Evolutionary conservation across 805 yeast species (phyloP), one percentile per base, ranked within the genome.

Genomic region (Sugiyamaella boreocaroliniensis): DNA sequence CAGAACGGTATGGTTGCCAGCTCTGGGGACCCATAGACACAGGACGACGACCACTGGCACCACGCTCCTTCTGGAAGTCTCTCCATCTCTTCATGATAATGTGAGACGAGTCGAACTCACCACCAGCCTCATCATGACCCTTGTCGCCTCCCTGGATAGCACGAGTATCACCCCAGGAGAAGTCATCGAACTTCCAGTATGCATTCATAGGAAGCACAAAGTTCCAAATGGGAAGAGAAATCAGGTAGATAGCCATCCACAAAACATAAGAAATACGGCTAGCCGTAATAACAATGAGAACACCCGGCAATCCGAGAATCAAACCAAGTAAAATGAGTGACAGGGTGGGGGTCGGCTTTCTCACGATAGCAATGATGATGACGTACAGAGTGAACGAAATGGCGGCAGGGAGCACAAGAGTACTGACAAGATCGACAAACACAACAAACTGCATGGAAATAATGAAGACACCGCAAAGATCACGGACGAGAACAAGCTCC

Each of bases 101-200:
- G 63, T 80, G 80, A 1, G 95, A 82, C n/a, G 93, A 86, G 68
- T 92, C 98, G 66, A 92, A 93, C 56, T 82, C 84, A 61, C 97
- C 98, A 44, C 79, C 86, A 19, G 61, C 76, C 20, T 76, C 86
- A 45, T 81, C 85, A 65, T 87, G 93, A 15, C 75, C 81, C 61
- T 83, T 80, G 61, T 76, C 82, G 43, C 79, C 87, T 19, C 82
- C 85, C 22, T 78, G 78, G 48, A 89, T 81, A 19, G 83, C 77
- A 75, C 97, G 79, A 6, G 97, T 89, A 57, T 90, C 97, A 68
- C 97, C 97, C 97, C 97, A 90, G 66, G 89, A 81, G 71, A 90
- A 90, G 67, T 90, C 97, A 68, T 90, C 97, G 70, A 90, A 89
- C 67, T 90, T 89, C 97, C 97, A 90, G 67, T 76, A 90, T 1